Conservation (phyloP, 2,329 filamentous ascomycete genomes). For the Teratosphaeria pseudoeucalypti region DNA sequence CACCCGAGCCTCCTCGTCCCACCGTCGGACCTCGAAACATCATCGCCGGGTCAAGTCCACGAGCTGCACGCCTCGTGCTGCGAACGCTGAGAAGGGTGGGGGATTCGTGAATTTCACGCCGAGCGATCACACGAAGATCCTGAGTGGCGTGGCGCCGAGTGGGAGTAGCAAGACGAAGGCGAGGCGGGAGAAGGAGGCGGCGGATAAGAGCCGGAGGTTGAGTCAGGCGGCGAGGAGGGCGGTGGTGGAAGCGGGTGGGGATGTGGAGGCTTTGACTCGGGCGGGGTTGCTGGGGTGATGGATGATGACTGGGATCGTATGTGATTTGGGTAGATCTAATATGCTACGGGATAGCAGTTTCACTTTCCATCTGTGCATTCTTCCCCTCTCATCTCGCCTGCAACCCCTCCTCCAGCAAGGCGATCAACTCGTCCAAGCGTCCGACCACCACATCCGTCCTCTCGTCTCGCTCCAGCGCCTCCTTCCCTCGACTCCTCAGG, state of each 20-base stretch:
- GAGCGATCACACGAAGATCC: constrained; percentile 63
- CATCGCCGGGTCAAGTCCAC: constrained; percentile 20
- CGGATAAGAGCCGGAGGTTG: constrained; percentile 60
- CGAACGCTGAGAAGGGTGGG: constrained; percentile 32
- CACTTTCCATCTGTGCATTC: neutral
- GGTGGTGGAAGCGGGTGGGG: constrained; percentile 60
- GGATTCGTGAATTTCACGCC: constrained; percentile 85
- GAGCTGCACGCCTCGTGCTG: constrained; percentile 15
- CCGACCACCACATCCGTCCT: constrained; percentile 25
- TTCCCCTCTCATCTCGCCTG: neutral
- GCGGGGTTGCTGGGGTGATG: constrained; percentile 27
- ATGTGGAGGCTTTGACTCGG: constrained; percentile 38
- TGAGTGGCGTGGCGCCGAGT: constrained; percentile 83
- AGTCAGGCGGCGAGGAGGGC: constrained; percentile 60
- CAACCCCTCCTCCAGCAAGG: constrained; percentile 16
- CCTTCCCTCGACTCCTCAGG: constrained; percentile 37
- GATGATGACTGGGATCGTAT: neutral
- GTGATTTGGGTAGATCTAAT: neutral
- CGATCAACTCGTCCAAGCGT: constrained; percentile 24
- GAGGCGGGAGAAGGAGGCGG: constrained; percentile 76
- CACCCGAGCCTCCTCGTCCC: constrained; percentile 6
- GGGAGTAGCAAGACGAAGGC: constrained; percentile 92
- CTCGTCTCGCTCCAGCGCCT: constrained; percentile 24
- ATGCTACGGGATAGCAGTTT: neutral
- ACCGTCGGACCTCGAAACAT: constrained; percentile 12